Percentiles rank a stretch among this genome's conserved stretches.
Evolutionary conservation across 768 basidiomycete species (phyloP).

Genomic region (Podaxis pistillaris): DNA sequence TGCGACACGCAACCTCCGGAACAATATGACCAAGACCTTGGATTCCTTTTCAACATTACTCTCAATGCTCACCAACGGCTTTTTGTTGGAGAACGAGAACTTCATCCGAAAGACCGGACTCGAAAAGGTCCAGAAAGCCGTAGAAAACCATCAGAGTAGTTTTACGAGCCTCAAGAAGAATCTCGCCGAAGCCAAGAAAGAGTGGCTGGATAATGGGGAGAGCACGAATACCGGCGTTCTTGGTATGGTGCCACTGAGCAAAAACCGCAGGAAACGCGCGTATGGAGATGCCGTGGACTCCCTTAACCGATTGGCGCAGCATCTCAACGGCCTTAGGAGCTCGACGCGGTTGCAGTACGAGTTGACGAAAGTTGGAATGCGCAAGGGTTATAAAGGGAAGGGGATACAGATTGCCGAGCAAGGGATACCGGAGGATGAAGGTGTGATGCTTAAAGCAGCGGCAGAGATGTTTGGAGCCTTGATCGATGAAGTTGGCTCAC

Average conservation of each 20-base stretch:
- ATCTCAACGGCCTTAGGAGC: conserved; percentile 85
- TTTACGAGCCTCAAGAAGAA: conserved; percentile 90
- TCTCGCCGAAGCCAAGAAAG: conserved; percentile 83
- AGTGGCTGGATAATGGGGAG: conserved; percentile 50
- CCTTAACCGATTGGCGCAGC: conserved; percentile 89
- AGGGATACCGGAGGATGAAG: conserved; percentile 28
- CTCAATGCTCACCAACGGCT: conserved; percentile 76
- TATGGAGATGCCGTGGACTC: conserved; percentile 88
- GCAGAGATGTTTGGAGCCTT: conserved; percentile 77
- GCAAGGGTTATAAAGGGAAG: conserved; percentile 22
- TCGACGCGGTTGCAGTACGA: conserved; percentile 85
- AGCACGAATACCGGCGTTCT: conserved; percentile 17
- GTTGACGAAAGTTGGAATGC: conserved; percentile 57
- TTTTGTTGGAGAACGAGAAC: conserved; percentile 72
- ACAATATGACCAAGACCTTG: conserved; percentile 80
- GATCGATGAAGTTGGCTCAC: conserved; percentile 77
- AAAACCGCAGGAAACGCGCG: conserved; percentile 43
- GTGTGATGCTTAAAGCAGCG: conserved; percentile 54
- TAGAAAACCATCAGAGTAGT: conserved; percentile 81
- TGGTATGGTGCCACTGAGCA: conserved; percentile 9
- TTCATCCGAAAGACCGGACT: conserved; percentile 52
- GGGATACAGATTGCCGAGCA: conserved; percentile 3
- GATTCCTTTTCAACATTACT: conserved; percentile 89
- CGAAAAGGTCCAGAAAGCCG: conserved; percentile 72
- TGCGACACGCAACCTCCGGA: conserved; percentile 80